Evolutionary conservation across 108 stramenopile species (phyloP).

Genomic region (Ochromonas danica): DNA sequence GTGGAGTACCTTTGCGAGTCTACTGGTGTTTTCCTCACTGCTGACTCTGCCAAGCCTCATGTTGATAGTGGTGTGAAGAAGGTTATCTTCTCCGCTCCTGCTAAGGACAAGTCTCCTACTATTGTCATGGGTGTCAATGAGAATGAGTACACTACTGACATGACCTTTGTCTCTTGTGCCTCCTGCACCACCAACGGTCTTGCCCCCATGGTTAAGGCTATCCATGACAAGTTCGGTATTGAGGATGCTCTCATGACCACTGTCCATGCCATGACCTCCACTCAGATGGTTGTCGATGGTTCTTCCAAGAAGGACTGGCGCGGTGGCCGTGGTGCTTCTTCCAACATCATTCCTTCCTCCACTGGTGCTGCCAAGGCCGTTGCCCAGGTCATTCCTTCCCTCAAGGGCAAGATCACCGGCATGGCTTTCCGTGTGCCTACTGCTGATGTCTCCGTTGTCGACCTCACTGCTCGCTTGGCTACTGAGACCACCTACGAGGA

Average conservation of each 20-base stretch:
- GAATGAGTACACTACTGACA: constrained; percentile 80
- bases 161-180: constrained; percentile 95
- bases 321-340: constrained; percentile 96
- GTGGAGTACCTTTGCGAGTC: constrained; percentile 98
- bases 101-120: constrained; percentile 97
- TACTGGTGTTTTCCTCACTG: constrained; percentile 97
- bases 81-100: constrained; percentile 98
- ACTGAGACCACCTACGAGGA: constrained; percentile 95
- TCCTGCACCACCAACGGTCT: constrained; percentile 99
- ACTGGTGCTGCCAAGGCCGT: constrained; percentile 99
- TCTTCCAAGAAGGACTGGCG: constrained; percentile 99
- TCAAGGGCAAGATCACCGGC: constrained; percentile 98
- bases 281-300: constrained; percentile 96
- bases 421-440: constrained; percentile 99
- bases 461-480: constrained; percentile 79
- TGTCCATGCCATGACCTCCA: constrained; percentile 99
- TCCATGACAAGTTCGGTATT: constrained; percentile 96
- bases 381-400: constrained; percentile 97
- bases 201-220: constrained; percentile 96
- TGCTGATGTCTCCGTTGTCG: constrained; percentile 97
- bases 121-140: constrained; percentile 99
- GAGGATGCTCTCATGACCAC: constrained; percentile 99
- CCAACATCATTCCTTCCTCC: constrained; percentile 99
- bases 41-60: constrained; percentile 88
- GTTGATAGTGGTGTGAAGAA: constrained; percentile 97